Evolutionary conservation across 345 rosid genomes (phyloP).

Genomic region (Melastoma malabathricum): DNA sequence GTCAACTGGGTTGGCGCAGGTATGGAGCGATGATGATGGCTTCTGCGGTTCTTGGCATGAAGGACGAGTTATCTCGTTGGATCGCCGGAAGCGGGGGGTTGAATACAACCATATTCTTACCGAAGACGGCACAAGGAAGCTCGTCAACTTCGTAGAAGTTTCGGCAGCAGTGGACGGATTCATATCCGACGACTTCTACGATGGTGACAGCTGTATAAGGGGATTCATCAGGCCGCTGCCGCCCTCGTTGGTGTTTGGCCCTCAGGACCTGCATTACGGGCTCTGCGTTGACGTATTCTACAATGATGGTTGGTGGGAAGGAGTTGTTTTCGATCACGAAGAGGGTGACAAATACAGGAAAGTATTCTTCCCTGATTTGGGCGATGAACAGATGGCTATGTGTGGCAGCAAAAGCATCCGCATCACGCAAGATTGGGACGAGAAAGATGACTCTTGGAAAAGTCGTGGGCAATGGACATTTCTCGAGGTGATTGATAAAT

Average conservation of each 20-base stretch:
- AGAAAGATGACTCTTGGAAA: conserved; percentile 29
- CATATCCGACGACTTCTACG: conserved; percentile 6
- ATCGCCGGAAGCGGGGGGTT: conserved; percentile 13
- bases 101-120: conserved; percentile 38
- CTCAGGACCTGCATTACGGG: conserved; percentile 31
- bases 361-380: conserved; percentile 76
- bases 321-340: conserved; percentile 49
- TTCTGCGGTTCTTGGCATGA: conserved; percentile 63
- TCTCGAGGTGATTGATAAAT: conserved; percentile 42
- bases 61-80: conserved; percentile 28
- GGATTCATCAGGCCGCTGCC: conserved; percentile 51
- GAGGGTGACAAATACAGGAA: conserved; percentile 31
- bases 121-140: conserved; percentile 23
- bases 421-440: conserved; percentile 67
- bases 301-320: conserved; percentile 79
- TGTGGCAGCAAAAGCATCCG: conserved; percentile 21
- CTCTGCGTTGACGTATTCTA: conserved; percentile 48
- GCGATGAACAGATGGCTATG: conserved; percentile 36
- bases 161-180: conserved; percentile 21
- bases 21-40: conserved; percentile 60
- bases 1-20: conserved; percentile 16
- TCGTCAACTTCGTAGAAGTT: conserved; percentile 28
- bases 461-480: conserved; percentile 60
- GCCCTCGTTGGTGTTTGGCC: conserved; percentile 19
- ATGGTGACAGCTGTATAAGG: conserved; percentile 9